Base-by-base conservation (phyloP, 257 asterid genomes). In the Solanum corneliomulleri region DNA sequence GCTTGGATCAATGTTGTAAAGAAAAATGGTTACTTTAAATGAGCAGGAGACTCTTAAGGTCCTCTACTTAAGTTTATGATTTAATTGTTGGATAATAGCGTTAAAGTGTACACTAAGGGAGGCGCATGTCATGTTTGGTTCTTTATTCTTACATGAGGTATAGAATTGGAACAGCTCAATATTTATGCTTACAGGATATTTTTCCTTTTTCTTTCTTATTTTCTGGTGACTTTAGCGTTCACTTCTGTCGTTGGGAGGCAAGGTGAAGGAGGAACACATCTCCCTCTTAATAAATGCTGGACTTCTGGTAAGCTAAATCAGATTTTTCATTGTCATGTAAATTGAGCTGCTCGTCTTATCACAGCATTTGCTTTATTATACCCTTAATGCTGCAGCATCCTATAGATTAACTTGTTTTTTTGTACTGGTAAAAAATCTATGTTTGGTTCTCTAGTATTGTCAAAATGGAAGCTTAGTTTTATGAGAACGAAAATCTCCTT, bases 211-310 rank as follows among this genome's bases (percentile, higher is more conserved):
- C 25, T 15, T 45, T 27, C 60, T 44, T 27, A 12, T 47, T 80
- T 80, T 71, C 15, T 86, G 86, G 89, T 89, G 86, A 45, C 68
- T 89, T 92, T 94, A 97, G 99, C 89, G 91, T 75, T 91, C 95
- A n/a, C 94, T 95, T 90, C 95, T 97, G 52, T 94, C 98, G 1
- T 86, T 91, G 89, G 98, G 94, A 37, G 99, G 99, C 87, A 93
- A 91, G 92, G 99, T 96, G 93, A 91, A 93, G 91, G 99, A 97
- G 88, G 96, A 95, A 15, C 95, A 94, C 87, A 91, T 97, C 87
- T 92, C 99, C 87, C 94, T 90, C 86, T 92, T 97, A 85, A 94
- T 97, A 87, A 94, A 90, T 87, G 96, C 98, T 82, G 99, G 99
- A 66, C 93, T 97, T 89, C 91, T 97, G 90, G 99, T 97, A 90